A percentile compares a stretch with the other conserved stretches of the same genome.
These are phyloP conservation scores for Neopestalotiopsis sp. DNA, from an alignment of 2,329 filamentous ascomycete species.

Conservation along the genomic window DNA sequence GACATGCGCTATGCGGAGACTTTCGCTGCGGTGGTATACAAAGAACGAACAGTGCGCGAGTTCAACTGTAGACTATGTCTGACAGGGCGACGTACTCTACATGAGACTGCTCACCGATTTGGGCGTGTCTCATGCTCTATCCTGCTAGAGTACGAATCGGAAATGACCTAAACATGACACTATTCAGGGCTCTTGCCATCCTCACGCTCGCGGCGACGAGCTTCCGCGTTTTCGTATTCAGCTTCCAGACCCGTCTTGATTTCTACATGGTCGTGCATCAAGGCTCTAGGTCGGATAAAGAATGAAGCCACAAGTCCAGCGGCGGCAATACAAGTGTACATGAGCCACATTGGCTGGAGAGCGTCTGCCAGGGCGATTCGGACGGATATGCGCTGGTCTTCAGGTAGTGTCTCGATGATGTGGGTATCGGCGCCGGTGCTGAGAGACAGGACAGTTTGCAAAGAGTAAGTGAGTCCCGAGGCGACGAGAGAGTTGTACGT, in stretches of 20 bases:
- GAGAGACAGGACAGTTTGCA: constrained; percentile 42
- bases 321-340: constrained; percentile 48
- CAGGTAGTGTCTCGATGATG: constrained; percentile 43
- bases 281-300: constrained; percentile 46
- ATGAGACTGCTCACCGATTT: no score
- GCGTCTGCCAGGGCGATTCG: constrained; percentile 52
- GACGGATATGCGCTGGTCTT: constrained; percentile 45
- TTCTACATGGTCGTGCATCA: constrained; percentile 55
- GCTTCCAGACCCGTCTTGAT: constrained; percentile 49
- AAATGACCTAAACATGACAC: no score
- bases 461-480: constrained; percentile 25
- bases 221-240: background rate
- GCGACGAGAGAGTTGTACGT: constrained; percentile 24
- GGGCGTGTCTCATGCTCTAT: no score
- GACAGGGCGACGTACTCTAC: no score
- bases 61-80: no score
- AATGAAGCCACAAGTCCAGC: constrained; percentile 44
- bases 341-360: constrained; percentile 52
- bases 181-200: no score
- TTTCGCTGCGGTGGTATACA: no score
- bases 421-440: constrained; percentile 51
- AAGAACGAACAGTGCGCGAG: no score
- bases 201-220: no score
- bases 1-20: no score
- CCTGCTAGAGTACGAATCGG: no score